These are phyloP conservation scores for Zymoseptoria pseudotritici DNA, from an alignment of 2,329 filamentous ascomycete species.

Conservation along the genomic window DNA sequence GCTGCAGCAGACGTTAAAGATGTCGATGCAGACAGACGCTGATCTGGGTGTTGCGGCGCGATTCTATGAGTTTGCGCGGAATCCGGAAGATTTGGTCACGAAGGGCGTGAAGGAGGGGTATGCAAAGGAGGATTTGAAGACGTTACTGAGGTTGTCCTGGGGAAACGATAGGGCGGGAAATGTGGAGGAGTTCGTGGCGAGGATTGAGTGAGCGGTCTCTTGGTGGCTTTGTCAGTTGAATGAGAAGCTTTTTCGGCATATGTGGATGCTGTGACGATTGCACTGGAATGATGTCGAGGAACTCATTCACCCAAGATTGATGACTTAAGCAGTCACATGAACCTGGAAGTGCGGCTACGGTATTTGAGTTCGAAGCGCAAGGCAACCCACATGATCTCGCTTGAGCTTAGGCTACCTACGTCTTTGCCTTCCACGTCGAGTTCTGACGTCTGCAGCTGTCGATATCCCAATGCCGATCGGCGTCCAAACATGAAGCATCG, in stretches of 20 bases:
- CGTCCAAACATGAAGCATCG: too few species aligned
- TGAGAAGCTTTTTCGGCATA: not conserved
- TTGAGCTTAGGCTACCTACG: too few species aligned
- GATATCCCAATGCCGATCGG: too few species aligned
- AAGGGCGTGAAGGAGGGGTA: conserved; percentile 26
- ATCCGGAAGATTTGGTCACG: conserved; percentile 36
- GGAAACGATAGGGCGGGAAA: conserved; percentile 13
- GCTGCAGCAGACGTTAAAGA: conserved; percentile 92
- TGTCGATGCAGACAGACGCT: conserved; percentile 64
- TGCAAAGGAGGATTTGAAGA: conserved; percentile 34
- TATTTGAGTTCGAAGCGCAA: not conserved
- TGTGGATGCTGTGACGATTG: not conserved
- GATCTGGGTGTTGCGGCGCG: conserved; percentile 55
- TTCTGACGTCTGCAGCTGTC: too few species aligned
- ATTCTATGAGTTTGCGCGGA: conserved; percentile 64
- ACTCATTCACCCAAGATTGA: not conserved
- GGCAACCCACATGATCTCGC: too few species aligned
- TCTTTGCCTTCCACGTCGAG: too few species aligned
- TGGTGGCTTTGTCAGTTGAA: not conserved
- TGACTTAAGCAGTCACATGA: not conserved
- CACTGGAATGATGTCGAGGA: not conserved
- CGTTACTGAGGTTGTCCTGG: conserved; percentile 33
- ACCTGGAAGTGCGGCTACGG: too few species aligned
- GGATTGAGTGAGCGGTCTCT: conserved; percentile 7
- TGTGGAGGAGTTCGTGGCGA: conserved; percentile 18